Evolutionary conservation across 2,329 filamentous ascomycete genomes (phyloP), one percentile per base, ranked within the genome.

Genomic region (Aspergillus sp.): DNA sequence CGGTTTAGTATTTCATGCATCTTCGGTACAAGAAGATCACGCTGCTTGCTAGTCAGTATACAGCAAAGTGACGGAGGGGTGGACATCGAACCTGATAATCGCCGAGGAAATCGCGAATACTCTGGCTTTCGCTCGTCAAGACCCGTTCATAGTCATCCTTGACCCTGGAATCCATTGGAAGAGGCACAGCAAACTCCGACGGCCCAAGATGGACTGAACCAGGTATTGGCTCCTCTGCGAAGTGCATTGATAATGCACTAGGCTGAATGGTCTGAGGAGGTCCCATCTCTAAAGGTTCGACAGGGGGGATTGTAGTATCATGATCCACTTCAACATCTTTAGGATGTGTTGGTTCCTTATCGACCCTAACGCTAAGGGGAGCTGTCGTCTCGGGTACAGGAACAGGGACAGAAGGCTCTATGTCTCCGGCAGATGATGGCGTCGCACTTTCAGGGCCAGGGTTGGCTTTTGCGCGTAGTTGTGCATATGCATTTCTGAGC

Each of bases 111-210:
- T 70, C 67, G 30, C 59, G 66, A 36, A 78, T 74, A 36, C 49
- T 61, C n/a, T 71, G 60, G 15, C 69, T 64, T 39, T 74, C 70
- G 21, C 68, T 65, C 5, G 61, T 58, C 25, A 79, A 59, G 1
- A 75, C 69, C 30, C 66, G 66, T 56, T 78, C 75, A 56, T 79
- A 79, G 56, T 78, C 75, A 61, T 78, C 76, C 53, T 79, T 79
- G 3, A 79, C 72, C 38, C 77, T 71, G 21, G 77, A 76, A 62
- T 79, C 77, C 76, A 79, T 79, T 0, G 78, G 76, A 51, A 79
- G 72, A 5, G 75, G 72, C 7, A 79, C 67, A 17, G 75, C 77
- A 62, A 76, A 79, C 61, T 79, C 78, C 12, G 69, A 72, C 10
- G 74, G 70, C 2, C 76, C 76, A 53, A 79, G 72, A 19, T 69